Evolutionary conservation across 2,329 filamentous ascomycete species (phyloP), one percentile per base, ranked within the genome.

Genomic region (Calonectria multiphialidica): DNA sequence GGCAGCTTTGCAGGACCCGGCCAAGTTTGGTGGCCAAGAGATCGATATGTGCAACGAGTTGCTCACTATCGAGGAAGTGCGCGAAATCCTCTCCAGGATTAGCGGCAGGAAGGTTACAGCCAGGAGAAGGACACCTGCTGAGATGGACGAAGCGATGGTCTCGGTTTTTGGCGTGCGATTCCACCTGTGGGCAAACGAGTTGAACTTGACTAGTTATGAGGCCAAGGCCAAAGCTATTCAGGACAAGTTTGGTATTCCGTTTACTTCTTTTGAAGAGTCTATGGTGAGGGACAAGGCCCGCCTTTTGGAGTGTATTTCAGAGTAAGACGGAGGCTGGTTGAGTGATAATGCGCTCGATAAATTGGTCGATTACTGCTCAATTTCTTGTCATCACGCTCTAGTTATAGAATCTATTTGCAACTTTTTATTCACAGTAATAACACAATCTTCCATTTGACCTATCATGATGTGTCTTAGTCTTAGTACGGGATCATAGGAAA

Each of bases 41-140:
- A 81, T 84, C n/a, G 76, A 82, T 1, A 71, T 84, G 6, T 75
- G 61, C 1, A 75, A 75, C 53, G 81, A 82, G 18, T 12, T 66
- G 0, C 45, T 83, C 2, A 79, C 78, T 1, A 75, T 83, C 16
- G 70, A 84, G 66, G 77, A 84, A 42, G 68, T 80, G 0, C 74
- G 77, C 21, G 75, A 81, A 13, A 78, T 82, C 16, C 72, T 85
- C 1, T 59, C 42, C 3, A 78, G 30, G 9, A 78, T 83, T 45
- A 83, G 78, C n/a, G 82, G 83, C 0, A 79, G 76, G 21, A 73
- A 80, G 0, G 76, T 85, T 1, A 16, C 16, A 0, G 50, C 74
- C 2, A 75, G 53, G 8, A 80, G 77, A 74, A 68, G 68, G 0
- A 77, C 68, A 1, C n/a, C 49, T 0, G 68, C 61, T 2, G 75